These are phyloP conservation scores for Aspergillus eucalypticola DNA, from an alignment of 2,329 filamentous ascomycete species.

Conservation along the genomic window DNA sequence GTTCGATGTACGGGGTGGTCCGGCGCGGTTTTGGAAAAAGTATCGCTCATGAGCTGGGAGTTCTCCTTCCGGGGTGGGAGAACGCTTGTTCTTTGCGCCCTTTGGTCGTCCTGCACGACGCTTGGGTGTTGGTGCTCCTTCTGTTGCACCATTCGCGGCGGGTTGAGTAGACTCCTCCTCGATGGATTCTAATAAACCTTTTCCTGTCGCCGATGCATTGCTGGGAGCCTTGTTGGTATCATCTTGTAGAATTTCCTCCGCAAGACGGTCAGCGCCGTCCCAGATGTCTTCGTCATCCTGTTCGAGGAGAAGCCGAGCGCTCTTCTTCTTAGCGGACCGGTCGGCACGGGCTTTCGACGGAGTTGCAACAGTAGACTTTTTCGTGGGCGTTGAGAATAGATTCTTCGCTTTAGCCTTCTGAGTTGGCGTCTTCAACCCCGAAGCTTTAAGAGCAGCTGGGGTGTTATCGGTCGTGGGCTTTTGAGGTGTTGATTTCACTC, in stretches of 20 bases:
- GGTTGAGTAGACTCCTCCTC: conserved; percentile 37
- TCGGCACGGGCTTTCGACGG: conserved; percentile 70
- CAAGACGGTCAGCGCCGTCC: conserved; percentile 67
- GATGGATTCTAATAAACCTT: conserved; percentile 32
- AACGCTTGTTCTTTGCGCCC: conserved; percentile 60
- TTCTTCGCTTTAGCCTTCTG: conserved; percentile 39
- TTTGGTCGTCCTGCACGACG: conserved; percentile 60
- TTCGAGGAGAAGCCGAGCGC: conserved; percentile 73
- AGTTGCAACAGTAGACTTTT: conserved; percentile 45
- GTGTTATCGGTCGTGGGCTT: conserved; percentile 29
- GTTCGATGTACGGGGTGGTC: conserved; percentile 78
- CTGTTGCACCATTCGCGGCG: conserved; percentile 44
- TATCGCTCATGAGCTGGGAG: conserved; percentile 87
- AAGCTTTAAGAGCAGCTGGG: conserved; percentile 34
- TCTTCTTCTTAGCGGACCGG: conserved; percentile 83
- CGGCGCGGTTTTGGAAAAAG: conserved; percentile 87
- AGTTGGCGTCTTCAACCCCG: conserved; percentile 40
- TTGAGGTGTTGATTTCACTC: conserved; percentile 34
- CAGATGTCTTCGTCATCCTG: conserved; percentile 67
- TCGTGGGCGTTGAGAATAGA: conserved; percentile 45
- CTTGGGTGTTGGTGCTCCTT: conserved; percentile 51
- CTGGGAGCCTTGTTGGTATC: conserved; percentile 33
- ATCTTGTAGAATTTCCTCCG: conserved; percentile 65
- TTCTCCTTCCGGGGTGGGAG: conserved; percentile 76
- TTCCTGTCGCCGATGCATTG: conserved; percentile 24